Evolutionary conservation across 768 basidiomycete species (phyloP), one percentile per base, ranked within the genome.

Genomic region (Paxillus rubicundulus): DNA sequence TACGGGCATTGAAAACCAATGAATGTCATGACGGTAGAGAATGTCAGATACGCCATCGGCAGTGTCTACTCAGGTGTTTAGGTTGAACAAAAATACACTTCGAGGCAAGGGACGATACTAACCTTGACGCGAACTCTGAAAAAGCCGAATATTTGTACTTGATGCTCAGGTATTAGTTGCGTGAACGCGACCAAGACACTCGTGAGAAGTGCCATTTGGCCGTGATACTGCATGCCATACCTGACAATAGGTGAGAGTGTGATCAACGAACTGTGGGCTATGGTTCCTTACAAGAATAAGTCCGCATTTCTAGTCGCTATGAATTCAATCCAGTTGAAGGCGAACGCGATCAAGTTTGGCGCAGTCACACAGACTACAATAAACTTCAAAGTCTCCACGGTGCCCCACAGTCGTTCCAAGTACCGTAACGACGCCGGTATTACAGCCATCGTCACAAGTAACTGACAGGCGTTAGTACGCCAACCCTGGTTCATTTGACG

Each of bases 91-190:
- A 47, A n/a, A 45, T 40, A 45, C 1, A 32, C 8, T 14, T 27
- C 7, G 45, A 21, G 18, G 34, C n/a, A 16, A 47, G 43, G 38
- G 32, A 17, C 14, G 20, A 62, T 3, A 28, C 73, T 32, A 38
- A 90, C 95, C 84, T 98, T 99, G 61, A 98, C 95, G 51, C 92
- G 83, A 43, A 88, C 79, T 69, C 84, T 91, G 57, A 92, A 64
- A 42, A 92, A 72, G 32, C 94, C 93, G 53, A 98, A 77, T 16
- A 98, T 64, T 68, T 98, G 97, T 13, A 99, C 86, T 71, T 98
- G 96, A 63, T 99, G 95, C 70, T 99, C 97, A 30, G 96, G 96
- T 60, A 98, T 98, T 49, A 97, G 72, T 69, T 99, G 97, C 4
- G 95, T 98, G 72, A 98, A 98, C 6, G 95, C 96, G 49, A 99